Conservation (phyloP, 75 land plant species). For the Isoetes taiwanensis region DNA sequence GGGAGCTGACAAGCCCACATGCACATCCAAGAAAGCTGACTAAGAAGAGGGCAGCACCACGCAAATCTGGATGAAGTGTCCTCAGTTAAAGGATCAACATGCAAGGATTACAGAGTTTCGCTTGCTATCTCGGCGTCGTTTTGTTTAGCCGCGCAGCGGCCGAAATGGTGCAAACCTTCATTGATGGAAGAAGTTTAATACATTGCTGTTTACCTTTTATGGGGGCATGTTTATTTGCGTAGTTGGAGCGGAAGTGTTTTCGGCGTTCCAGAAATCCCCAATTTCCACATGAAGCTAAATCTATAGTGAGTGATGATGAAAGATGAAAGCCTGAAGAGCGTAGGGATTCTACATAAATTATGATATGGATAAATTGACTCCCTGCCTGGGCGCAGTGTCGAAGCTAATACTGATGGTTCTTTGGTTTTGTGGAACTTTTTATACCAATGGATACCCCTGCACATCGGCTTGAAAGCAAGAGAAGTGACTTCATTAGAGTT, state of each 20-base stretch:
- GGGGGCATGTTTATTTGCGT: neutral
- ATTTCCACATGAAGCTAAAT: slow-evolving; percentile 46
- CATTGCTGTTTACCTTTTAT: neutral
- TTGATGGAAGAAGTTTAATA: slow-evolving; percentile 97
- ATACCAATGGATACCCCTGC: too few species aligned
- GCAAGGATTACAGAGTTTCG: neutral
- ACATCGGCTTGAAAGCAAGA: too few species aligned
- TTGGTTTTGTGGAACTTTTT: slow-evolving; percentile 42
- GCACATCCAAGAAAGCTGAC: neutral
- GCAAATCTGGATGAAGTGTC: neutral
- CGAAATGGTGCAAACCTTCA: slow-evolving; percentile 21
- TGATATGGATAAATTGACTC: slow-evolving; percentile 37
- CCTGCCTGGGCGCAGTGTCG: slow-evolving; percentile 23
- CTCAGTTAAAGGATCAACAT: neutral
- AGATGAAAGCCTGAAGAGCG: slow-evolving; percentile 26
- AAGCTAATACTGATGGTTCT: slow-evolving; percentile 85
- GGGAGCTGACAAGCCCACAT: slow-evolving; percentile 10
- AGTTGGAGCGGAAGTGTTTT: too few species aligned
- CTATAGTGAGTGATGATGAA: slow-evolving; percentile 50
- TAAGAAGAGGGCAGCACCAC: neutral
- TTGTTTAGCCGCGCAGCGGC: slow-evolving; percentile 27
- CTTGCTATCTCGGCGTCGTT: neutral
- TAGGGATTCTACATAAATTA: slow-evolving; percentile 63
- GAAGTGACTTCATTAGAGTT: too few species aligned
- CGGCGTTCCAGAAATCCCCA: slow-evolving; percentile 46